Percentiles rank a stretch among this genome's conserved stretches.
phyloP scores from a whole-genome alignment of 306 rosid genomes.

The Dicorynia guianensis region DNA sequence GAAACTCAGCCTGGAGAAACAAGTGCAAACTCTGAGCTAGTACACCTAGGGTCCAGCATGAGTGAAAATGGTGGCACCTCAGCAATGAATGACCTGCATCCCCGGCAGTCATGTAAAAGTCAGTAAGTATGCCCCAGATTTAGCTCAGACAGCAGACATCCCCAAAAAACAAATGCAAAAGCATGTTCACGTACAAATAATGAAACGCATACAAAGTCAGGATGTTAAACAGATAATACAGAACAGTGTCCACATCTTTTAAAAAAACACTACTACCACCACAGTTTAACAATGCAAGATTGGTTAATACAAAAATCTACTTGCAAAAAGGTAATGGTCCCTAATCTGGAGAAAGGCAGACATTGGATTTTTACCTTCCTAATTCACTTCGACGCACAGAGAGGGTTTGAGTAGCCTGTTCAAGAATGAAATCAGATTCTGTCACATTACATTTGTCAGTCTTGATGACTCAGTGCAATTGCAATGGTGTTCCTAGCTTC shows the following conservation, averaged over 20 bases:
- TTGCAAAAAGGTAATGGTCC: constrained; percentile 24
- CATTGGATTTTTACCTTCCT: constrained; percentile 37
- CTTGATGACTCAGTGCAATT: constrained; percentile 53
- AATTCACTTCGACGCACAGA: constrained; percentile 31
- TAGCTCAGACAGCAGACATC: too few relatives aligned
- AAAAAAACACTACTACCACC: background rate
- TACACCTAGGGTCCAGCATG: constrained; percentile 20
- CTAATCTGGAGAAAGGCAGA: constrained; percentile 7
- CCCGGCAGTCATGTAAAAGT: constrained; percentile 15
- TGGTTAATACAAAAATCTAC: background rate
- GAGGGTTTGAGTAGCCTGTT: constrained; percentile 23
- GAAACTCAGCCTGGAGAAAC: constrained; percentile 17
- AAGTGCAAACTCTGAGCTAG: constrained; percentile 31
- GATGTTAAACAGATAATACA: background rate
- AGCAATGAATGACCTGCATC: constrained; percentile 40
- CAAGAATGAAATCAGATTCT: constrained; percentile 34
- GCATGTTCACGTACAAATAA: too few relatives aligned
- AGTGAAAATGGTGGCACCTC: constrained; percentile 26
- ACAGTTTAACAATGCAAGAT: background rate
- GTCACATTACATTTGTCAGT: constrained; percentile 47
- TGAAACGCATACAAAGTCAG: too few relatives aligned
- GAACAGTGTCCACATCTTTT: background rate
- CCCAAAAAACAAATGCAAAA: too few relatives aligned
- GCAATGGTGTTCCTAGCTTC: constrained; percentile 76
- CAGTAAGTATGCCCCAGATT: background rate